Evolutionary conservation across 306 rosid species (phyloP).

Genomic region (Lathyrus aphaca): DNA sequence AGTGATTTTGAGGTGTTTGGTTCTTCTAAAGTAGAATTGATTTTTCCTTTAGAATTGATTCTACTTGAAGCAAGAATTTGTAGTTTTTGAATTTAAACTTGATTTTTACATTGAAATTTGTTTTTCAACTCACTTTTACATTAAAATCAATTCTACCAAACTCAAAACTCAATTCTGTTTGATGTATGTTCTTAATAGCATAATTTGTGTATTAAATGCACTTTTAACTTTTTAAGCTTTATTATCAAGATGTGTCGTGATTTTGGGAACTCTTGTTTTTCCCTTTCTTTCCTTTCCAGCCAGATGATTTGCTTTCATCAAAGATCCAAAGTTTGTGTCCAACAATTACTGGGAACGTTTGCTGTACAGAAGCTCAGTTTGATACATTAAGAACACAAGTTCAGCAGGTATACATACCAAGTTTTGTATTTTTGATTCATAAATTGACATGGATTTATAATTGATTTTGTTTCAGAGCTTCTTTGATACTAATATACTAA

Average conservation of each 20-base stretch:
- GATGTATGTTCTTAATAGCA: constrained; percentile 20
- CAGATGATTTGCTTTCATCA: constrained; percentile 88
- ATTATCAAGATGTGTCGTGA: constrained; percentile 32
- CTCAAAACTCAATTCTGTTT: background rate
- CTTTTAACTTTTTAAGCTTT: constrained; percentile 27
- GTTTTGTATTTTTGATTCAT: constrained; percentile 24
- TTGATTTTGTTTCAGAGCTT: constrained; percentile 22
- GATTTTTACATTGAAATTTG: no score
- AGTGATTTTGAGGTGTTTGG: no score
- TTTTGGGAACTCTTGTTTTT: constrained; percentile 29
- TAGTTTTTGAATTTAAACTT: no score
- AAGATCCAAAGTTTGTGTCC: constrained; percentile 97
- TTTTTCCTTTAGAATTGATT: no score
- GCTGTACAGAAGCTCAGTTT: constrained; percentile 91
- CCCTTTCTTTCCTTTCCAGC: no score
- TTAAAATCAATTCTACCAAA: no score
- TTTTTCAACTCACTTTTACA: no score
- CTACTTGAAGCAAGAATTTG: no score
- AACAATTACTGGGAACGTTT: constrained; percentile 86
- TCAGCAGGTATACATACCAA: constrained; percentile 59
- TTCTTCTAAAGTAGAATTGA: no score
- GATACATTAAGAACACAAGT: constrained; percentile 81
- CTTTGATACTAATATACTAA: background rate
- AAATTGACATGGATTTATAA: constrained; percentile 1
- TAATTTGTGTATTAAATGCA: constrained; percentile 28